These are phyloP conservation scores for Trapa incisa DNA, from an alignment of 345 rosid species.

Conservation along the genomic window DNA sequence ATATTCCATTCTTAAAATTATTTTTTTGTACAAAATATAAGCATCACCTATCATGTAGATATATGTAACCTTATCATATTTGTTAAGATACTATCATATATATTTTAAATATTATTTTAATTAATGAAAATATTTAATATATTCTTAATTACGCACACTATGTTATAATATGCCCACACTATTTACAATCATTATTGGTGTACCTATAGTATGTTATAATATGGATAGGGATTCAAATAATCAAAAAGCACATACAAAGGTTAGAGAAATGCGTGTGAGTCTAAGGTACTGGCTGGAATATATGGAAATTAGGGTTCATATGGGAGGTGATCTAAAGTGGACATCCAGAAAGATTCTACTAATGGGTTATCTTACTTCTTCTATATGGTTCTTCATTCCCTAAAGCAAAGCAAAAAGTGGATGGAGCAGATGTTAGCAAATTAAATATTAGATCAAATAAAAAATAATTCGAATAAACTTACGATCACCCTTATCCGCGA, in stretches of 20 bases:
- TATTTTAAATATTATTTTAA: too few species aligned
- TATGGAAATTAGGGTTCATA: neutral
- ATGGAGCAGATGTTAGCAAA: conserved; percentile 3
- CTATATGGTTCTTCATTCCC: conserved; percentile 3
- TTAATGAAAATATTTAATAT: too few species aligned
- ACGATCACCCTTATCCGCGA: neutral
- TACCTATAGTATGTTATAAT: neutral
- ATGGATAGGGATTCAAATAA: neutral
- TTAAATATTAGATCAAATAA: neutral
- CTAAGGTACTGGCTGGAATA: neutral
- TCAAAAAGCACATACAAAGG: neutral
- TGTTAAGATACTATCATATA: too few species aligned
- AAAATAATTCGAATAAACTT: neutral
- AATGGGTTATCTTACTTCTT: neutral
- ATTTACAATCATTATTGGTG: too few species aligned
- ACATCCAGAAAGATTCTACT: conserved; percentile 13
- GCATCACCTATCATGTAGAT: too few species aligned
- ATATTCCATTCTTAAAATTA: too few species aligned
- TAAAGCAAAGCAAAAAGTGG: conserved; percentile 5
- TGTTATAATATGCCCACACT: too few species aligned
- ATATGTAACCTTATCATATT: too few species aligned
- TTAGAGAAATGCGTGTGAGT: neutral
- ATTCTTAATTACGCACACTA: too few species aligned
- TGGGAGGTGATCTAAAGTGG: neutral
- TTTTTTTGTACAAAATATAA: too few species aligned